Percentiles rank a stretch among this genome's conserved stretches.
These are phyloP conservation scores for Aspergillus heteromorphus DNA, from an alignment of 495 filamentous ascomycete genomes.

Conservation along the genomic window DNA sequence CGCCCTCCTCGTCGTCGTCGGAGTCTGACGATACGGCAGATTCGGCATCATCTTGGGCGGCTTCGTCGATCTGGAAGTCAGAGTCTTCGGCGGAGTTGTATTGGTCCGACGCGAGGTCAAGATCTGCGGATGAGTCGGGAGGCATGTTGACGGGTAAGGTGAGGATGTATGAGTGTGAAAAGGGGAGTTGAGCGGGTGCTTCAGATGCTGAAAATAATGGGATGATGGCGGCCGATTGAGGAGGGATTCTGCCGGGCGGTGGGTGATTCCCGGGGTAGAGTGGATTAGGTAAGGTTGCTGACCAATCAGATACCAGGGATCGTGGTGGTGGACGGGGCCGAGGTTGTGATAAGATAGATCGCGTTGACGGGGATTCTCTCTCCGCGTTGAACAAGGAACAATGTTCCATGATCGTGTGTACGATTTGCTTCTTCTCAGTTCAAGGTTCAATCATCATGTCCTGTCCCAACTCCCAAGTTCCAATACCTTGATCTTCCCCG, in stretches of 20 bases:
- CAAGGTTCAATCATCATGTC: no score
- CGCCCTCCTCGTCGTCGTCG: slow-evolving; percentile 27
- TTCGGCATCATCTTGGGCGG: slow-evolving; percentile 40
- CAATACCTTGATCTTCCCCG: no score
- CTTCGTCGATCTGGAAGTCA: slow-evolving; percentile 63
- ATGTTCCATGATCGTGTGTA: no score
- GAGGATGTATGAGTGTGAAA: background rate
- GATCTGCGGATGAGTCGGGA: slow-evolving; percentile 21
- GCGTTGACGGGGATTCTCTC: no score
- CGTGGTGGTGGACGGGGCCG: background rate
- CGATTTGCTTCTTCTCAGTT: no score
- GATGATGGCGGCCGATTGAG: no score
- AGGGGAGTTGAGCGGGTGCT: background rate
- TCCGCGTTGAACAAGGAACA: no score
- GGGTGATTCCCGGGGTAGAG: background rate
- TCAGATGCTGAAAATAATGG: background rate
- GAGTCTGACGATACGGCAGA: slow-evolving; percentile 12
- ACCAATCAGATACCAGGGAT: slow-evolving; percentile 2
- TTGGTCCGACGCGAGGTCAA: slow-evolving; percentile 45
- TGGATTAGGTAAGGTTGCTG: background rate
- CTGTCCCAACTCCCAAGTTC: no score
- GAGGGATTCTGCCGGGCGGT: slow-evolving; percentile 13
- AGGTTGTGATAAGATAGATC: background rate
- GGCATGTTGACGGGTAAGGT: slow-evolving; percentile 20
- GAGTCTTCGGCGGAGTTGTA: slow-evolving; percentile 71